These are phyloP conservation scores for Juglanconis sp. DNA, from an alignment of 2,329 filamentous ascomycete species.

Conservation along the genomic window DNA sequence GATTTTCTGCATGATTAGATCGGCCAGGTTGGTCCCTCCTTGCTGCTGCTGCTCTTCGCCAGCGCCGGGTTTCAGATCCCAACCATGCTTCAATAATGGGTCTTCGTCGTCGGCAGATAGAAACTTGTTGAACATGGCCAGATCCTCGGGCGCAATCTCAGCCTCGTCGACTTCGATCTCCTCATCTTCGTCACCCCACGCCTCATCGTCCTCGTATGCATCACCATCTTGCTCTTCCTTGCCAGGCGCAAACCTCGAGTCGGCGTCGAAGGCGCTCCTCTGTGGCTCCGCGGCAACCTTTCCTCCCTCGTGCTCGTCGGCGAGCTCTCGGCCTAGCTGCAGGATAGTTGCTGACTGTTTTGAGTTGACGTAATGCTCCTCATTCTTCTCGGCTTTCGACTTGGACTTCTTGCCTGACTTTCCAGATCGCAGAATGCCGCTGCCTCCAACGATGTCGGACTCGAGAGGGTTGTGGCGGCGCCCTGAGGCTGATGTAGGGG, in stretches of 20 bases:
- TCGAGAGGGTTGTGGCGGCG: conserved; percentile 87
- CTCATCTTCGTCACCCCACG: conserved; percentile 78
- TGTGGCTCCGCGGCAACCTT: conserved; percentile 38
- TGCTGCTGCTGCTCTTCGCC: conserved; percentile 34
- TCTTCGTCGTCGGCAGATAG: conserved; percentile 68
- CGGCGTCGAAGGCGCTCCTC: conserved; percentile 73
- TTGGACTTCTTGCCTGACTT: conserved; percentile 45
- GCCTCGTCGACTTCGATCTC: conserved; percentile 57
- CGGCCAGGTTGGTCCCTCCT: conserved; percentile 76
- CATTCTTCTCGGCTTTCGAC: conserved; percentile 69
- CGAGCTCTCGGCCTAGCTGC: conserved; percentile 82
- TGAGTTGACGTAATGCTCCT: conserved; percentile 76
- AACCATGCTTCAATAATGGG: conserved; percentile 67
- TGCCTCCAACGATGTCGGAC: conserved; percentile 71
- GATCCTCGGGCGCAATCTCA: conserved; percentile 84
- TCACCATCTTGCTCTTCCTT: conserved; percentile 47
- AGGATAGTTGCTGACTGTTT: conserved; percentile 87
- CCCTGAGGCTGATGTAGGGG: conserved; percentile 55
- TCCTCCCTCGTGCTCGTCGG: conserved; percentile 69
- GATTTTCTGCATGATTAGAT: conserved; percentile 92
- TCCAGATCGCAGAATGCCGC: conserved; percentile 58
- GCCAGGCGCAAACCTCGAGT: conserved; percentile 63
- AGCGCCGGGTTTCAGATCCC: conserved; percentile 40
- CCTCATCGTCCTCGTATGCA: conserved; percentile 55
- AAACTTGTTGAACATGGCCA: conserved; percentile 89